These are phyloP conservation scores for Drechslera avenae DNA, from an alignment of 2,329 filamentous ascomycete genomes.

Conservation along the genomic window DNA sequence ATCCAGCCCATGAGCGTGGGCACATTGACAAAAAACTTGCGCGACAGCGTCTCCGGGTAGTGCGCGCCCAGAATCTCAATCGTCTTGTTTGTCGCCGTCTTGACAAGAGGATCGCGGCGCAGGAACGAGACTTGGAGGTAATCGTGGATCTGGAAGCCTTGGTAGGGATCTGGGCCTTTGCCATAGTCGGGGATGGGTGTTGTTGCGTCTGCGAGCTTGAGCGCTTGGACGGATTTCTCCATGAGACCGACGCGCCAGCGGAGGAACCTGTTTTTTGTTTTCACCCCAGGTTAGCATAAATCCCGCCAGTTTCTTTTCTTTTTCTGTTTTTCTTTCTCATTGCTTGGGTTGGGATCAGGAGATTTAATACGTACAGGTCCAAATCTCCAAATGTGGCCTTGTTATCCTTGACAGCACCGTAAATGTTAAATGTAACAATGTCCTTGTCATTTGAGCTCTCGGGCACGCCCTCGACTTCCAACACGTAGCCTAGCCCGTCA, in stretches of 20 bases:
- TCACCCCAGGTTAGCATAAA: background rate
- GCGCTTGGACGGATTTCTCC: slow-evolving; percentile 79
- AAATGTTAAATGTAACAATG: slow-evolving; percentile 90
- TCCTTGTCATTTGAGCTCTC: slow-evolving; percentile 61
- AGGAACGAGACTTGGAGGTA: slow-evolving; percentile 89
- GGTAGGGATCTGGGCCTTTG: slow-evolving; percentile 74
- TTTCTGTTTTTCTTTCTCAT: no score
- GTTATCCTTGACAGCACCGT: slow-evolving; percentile 83
- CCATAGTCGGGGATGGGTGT: slow-evolving; percentile 72
- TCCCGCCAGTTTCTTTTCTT: no score
- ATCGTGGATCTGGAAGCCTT: slow-evolving; percentile 92
- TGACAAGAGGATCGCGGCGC: slow-evolving; percentile 76
- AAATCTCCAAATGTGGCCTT: slow-evolving; percentile 80
- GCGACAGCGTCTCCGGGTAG: slow-evolving; percentile 85
- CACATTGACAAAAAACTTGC: slow-evolving; percentile 97
- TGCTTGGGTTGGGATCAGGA: no score
- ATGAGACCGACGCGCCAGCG: slow-evolving; percentile 89
- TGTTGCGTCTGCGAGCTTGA: slow-evolving; percentile 72
- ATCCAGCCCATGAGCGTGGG: slow-evolving; percentile 86
- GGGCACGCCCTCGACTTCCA: slow-evolving; percentile 65
- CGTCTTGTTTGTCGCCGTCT: slow-evolving; percentile 76
- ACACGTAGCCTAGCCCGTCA: slow-evolving; percentile 78
- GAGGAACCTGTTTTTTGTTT: slow-evolving; percentile 74
- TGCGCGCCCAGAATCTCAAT: slow-evolving; percentile 80
- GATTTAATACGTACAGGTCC: slow-evolving; percentile 71